Percentiles rank a stretch among this genome's conserved stretches.
Conservation (phyloP, 208 protist genomes). For the Leishmania turanica region DNA sequence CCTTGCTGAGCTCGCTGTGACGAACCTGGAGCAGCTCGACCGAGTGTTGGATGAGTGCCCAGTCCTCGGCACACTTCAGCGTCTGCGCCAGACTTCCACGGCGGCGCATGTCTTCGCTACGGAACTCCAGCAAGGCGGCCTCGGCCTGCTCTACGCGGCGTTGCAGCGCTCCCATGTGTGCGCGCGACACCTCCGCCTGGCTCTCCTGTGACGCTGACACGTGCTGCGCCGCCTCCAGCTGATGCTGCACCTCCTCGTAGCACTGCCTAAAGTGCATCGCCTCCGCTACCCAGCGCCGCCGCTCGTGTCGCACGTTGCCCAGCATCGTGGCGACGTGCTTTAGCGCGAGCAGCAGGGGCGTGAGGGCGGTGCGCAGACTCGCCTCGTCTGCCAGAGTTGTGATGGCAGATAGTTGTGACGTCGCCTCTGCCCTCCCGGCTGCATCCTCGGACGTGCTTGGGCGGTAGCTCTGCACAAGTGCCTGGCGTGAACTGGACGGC, state of each 20-base stretch:
- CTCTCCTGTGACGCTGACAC: constrained; percentile 1
- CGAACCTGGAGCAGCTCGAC: constrained; percentile 31
- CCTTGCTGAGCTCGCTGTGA: constrained; percentile 15
- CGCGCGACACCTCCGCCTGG: constrained; percentile 4
- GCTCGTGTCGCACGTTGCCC: constrained; percentile 12
- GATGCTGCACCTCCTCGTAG: constrained; percentile 5
- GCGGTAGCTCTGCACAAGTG: constrained; percentile 4
- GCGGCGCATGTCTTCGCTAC: constrained; percentile 27
- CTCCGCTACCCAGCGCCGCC: constrained; percentile 7
- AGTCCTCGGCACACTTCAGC: constrained; percentile 65
- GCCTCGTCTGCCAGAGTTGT: constrained; percentile 8
- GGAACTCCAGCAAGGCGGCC: constrained; percentile 14
- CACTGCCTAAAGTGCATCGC: not conserved
- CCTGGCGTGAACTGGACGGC: not conserved
- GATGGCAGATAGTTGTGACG: not conserved
- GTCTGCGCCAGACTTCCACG: constrained; percentile 28
- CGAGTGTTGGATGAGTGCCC: constrained; percentile 42
- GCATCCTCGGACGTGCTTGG: not conserved
- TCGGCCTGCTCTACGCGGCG: constrained; percentile 10
- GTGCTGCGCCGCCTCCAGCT: constrained; percentile 12
- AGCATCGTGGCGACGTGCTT: constrained; percentile 29
- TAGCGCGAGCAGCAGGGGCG: constrained; percentile 20
- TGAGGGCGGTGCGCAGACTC: constrained; percentile 15
- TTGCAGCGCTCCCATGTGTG: constrained; percentile 18
- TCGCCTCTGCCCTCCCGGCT: not conserved